Evolutionary conservation across 345 rosid species (phyloP), one percentile per base, ranked within the genome.

Genomic region (Salix exigua): DNA sequence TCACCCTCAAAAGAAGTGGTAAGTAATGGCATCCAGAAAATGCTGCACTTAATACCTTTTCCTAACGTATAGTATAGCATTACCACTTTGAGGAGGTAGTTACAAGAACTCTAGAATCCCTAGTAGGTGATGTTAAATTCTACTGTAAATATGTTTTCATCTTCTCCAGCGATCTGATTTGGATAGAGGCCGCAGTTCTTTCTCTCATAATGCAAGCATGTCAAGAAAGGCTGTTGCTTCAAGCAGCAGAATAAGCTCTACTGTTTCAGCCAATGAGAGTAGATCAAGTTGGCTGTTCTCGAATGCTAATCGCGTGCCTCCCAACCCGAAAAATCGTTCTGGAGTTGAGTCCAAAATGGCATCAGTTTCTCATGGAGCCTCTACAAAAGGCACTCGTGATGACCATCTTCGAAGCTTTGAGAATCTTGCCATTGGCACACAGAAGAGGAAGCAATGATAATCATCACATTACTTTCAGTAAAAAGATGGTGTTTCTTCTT

Each of bases 221-320:
- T 85, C 88, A 21, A 82, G 71, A 72, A 85, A 84, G 78, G 85
- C 82, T 37, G 77, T 78, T 31, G 82, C 79, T 67, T 80, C 84
- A 14, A 73, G 82, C 81, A 85, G 85, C 77, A 73, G 82, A 72
- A 78, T 33, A 37, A 38, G 84, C 77, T 80, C 85, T 51, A 72
- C 80, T 12, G 26, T 69, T 1, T 76, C 72, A 60, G 76, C 76
- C 4, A 72, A 69, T 18, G 84, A 85, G 23, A 82, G 87, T 68
- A 79, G 85, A 48, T 85, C 88, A 51, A 85, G 85, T 70, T 79
- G 87, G 83, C 78, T 85, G 75, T 80, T 79, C 58, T 81, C 83
- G 9, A 80, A 78, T 63, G 75, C 73, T 31, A 82, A 80, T 35
- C 82, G 80, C 30, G 68, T 82, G 68, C 80, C 87, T 8, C 40